These are phyloP conservation scores for Hypoxylon sp. DNA, from an alignment of 2,329 filamentous ascomycete species.

Conservation along the genomic window DNA sequence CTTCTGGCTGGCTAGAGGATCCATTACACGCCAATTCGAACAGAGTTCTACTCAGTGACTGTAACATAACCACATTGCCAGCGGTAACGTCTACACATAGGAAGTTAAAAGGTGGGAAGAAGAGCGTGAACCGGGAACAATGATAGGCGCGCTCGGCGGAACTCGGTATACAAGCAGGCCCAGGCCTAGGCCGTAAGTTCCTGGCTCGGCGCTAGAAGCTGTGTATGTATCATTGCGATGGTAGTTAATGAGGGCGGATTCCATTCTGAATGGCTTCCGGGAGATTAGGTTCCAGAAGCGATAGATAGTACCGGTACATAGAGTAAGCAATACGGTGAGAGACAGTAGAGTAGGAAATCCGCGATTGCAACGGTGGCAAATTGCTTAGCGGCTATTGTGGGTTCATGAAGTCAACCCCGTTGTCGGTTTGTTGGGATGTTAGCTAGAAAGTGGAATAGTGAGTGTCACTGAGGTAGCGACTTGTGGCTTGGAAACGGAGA, in stretches of 20 bases:
- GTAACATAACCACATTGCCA: slow-evolving; percentile 27
- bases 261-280: slow-evolving; percentile 37
- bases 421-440: slow-evolving; percentile 35
- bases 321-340: slow-evolving; percentile 43
- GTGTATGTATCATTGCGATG: slow-evolving; percentile 27
- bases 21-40: slow-evolving; percentile 26
- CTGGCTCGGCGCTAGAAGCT: slow-evolving; percentile 29
- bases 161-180: slow-evolving; percentile 32
- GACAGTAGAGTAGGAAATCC: slow-evolving; percentile 17
- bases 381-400: slow-evolving; percentile 36
- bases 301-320: slow-evolving; percentile 37
- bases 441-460: slow-evolving; percentile 25
- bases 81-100: slow-evolving; percentile 21
- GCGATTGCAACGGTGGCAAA: slow-evolving; percentile 39
- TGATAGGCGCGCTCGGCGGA: slow-evolving; percentile 23
- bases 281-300: slow-evolving; percentile 43
- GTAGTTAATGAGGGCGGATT: slow-evolving; percentile 23
- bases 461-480: slow-evolving; percentile 18
- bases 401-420: slow-evolving; percentile 26
- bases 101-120: slow-evolving; percentile 10
- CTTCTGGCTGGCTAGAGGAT: slow-evolving; percentile 13
- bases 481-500: slow-evolving; percentile 26
- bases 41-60: slow-evolving; percentile 31
- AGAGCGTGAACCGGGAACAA: slow-evolving; percentile 25
- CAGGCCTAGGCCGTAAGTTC: slow-evolving; percentile 22